These are phyloP conservation scores for Pleurostoma richardsiae DNA, from an alignment of 2,329 filamentous ascomycete genomes.

Conservation along the genomic window DNA sequence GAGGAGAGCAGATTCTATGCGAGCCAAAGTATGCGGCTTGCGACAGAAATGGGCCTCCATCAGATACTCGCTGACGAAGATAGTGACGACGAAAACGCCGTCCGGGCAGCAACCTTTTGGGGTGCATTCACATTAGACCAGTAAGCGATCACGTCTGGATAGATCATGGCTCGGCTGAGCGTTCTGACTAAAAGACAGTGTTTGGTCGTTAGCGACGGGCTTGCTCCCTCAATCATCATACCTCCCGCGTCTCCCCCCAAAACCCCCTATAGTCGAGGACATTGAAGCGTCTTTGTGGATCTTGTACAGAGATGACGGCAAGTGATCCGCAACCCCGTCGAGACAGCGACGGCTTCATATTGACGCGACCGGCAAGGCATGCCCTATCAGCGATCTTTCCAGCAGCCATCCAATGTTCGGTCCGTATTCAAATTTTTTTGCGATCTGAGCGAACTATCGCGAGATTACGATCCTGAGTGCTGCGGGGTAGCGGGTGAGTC, in stretches of 20 bases:
- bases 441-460: conserved; percentile 69
- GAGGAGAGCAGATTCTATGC: conserved; percentile 70
- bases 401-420: conserved; percentile 63
- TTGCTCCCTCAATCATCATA: conserved; percentile 56
- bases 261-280: conserved; percentile 54
- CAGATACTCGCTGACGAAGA: conserved; percentile 36
- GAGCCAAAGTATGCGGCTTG: conserved; percentile 66
- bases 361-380: conserved; percentile 29
- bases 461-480: too few relatives aligned
- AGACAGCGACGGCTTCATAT: background rate
- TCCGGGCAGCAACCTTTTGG: conserved; percentile 57
- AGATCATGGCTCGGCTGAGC: too few relatives aligned
- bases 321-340: conserved; percentile 10
- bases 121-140: conserved; percentile 59
- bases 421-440: conserved; percentile 66
- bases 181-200: conserved; percentile 32
- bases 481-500: too few relatives aligned
- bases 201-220: conserved; percentile 61
- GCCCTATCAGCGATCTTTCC: conserved; percentile 48
- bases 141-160: conserved; percentile 32
- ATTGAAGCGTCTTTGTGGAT: conserved; percentile 57
- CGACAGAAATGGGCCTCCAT: conserved; percentile 67
- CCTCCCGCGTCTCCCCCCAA: conserved; percentile 51
- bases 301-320: conserved; percentile 54
- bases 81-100: conserved; percentile 51